Evolutionary conservation across 768 basidiomycete species (phyloP).

Genomic region (Pleurotus citrinopileatus): DNA sequence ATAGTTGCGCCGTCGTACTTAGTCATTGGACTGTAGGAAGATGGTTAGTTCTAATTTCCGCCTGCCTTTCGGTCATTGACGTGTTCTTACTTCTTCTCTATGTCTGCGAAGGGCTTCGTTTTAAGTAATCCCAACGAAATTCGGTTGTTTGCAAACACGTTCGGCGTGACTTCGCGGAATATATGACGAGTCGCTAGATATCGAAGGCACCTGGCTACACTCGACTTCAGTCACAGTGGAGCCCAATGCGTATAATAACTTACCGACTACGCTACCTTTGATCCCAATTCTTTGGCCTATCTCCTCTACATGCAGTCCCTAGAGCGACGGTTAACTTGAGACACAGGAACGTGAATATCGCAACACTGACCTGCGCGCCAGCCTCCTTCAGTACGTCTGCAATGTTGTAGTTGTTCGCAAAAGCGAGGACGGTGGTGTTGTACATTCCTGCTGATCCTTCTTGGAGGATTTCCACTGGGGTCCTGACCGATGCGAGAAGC

Average conservation of each 20-base stretch:
- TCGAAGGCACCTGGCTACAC: slow-evolving; percentile 28
- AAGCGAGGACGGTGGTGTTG: background rate
- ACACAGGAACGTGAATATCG: background rate
- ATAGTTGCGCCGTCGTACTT: background rate
- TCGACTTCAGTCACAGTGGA: background rate
- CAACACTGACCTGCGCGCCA: slow-evolving; percentile 23
- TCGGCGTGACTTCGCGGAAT: slow-evolving; percentile 32
- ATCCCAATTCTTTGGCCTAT: slow-evolving; percentile 30
- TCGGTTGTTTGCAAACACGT: slow-evolving; percentile 34
- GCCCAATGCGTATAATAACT: background rate
- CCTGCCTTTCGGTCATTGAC: background rate
- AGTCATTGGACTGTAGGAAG: background rate
- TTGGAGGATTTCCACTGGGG: slow-evolving; percentile 14
- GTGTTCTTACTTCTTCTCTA: slow-evolving; percentile 22
- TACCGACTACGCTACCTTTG: slow-evolving; percentile 34
- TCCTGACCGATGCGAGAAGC: slow-evolving; percentile 18
- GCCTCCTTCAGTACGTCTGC: slow-evolving; percentile 30
- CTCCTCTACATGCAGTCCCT: slow-evolving; percentile 36
- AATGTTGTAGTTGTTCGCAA: slow-evolving; percentile 18
- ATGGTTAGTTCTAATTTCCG: no score
- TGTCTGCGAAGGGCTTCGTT: slow-evolving; percentile 23
- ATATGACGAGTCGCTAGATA: slow-evolving; percentile 31
- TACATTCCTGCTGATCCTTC: slow-evolving; percentile 1
- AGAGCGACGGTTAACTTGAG: background rate
- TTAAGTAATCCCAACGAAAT: slow-evolving; percentile 29